These are phyloP conservation scores for Pestalotiopsis fici DNA, from an alignment of 2,329 filamentous ascomycete genomes.

Conservation along the genomic window DNA sequence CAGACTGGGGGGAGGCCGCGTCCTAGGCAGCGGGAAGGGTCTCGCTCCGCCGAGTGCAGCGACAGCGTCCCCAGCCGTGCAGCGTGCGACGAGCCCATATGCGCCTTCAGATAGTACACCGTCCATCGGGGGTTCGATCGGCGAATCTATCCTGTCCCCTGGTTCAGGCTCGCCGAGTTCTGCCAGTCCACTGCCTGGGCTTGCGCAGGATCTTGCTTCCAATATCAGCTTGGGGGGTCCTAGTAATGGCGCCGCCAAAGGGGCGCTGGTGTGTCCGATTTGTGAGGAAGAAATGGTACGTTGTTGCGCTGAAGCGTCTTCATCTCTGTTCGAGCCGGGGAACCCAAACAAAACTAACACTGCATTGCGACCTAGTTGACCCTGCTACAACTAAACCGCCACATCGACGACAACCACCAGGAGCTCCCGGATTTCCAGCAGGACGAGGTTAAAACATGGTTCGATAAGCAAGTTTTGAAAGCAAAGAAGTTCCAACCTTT, in stretches of 20 bases:
- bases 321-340: background rate
- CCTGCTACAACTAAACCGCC: slow-evolving; percentile 84
- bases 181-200: slow-evolving; percentile 65
- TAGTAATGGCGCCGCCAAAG: slow-evolving; percentile 56
- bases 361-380: slow-evolving; percentile 65
- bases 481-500: slow-evolving; percentile 92
- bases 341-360: slow-evolving; percentile 18
- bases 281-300: slow-evolving; percentile 95
- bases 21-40: slow-evolving; percentile 83
- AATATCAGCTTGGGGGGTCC: slow-evolving; percentile 70
- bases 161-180: slow-evolving; percentile 39
- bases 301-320: slow-evolving; percentile 18
- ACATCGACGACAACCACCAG: slow-evolving; percentile 85
- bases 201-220: slow-evolving; percentile 77
- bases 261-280: slow-evolving; percentile 88
- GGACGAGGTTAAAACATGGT: slow-evolving; percentile 96
- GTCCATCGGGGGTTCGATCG: slow-evolving; percentile 73
- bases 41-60: slow-evolving; percentile 62
- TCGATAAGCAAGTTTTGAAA: slow-evolving; percentile 90
- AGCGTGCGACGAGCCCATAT: slow-evolving; percentile 49
- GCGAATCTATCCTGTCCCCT: slow-evolving; percentile 56
- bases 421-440: slow-evolving; percentile 87
- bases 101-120: slow-evolving; percentile 70
- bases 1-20: slow-evolving; percentile 88
- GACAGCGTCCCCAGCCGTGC: slow-evolving; percentile 35